Evolutionary conservation across 305 asterid species (phyloP).

Genomic region (Solanum chacoense): DNA sequence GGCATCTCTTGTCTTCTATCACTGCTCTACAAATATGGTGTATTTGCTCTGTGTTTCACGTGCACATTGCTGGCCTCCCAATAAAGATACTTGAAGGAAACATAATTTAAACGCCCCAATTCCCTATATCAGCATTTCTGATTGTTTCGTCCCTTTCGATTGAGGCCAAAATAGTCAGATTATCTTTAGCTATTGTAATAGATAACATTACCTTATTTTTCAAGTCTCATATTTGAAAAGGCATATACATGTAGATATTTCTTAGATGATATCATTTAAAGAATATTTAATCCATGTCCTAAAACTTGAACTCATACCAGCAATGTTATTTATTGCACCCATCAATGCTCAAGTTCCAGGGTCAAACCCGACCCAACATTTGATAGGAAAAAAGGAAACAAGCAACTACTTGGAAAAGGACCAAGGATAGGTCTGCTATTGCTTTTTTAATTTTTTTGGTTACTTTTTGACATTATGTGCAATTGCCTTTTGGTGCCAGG

Average conservation of each 20-base stretch:
- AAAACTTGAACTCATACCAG: not conserved
- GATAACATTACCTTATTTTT: not conserved
- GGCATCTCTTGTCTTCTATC: not conserved
- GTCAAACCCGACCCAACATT: not conserved
- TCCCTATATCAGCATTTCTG: conserved; percentile 5
- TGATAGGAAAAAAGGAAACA: not conserved
- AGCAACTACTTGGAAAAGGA: not conserved
- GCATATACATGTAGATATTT: not conserved
- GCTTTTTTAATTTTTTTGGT: not conserved
- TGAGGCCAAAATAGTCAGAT: not conserved
- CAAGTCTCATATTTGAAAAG: not conserved
- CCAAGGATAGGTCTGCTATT: not conserved
- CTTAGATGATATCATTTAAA: not conserved
- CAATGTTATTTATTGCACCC: not conserved
- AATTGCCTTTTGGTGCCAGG: conserved; percentile 10
- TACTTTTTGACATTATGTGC: conserved; percentile 5
- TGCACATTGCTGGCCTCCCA: conserved; percentile 3
- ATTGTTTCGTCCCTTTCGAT: conserved; percentile 2
- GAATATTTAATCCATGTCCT: not conserved
- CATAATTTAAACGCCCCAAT: conserved; percentile 6
- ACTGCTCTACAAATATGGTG: not conserved
- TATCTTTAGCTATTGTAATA: not conserved
- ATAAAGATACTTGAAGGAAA: not conserved
- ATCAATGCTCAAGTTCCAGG: not conserved
- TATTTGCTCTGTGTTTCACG: not conserved